Evolutionary conservation across 495 filamentous ascomycete species (phyloP), one percentile per base, ranked within the genome.

Genomic region (Elasticomyces elasticus): DNA sequence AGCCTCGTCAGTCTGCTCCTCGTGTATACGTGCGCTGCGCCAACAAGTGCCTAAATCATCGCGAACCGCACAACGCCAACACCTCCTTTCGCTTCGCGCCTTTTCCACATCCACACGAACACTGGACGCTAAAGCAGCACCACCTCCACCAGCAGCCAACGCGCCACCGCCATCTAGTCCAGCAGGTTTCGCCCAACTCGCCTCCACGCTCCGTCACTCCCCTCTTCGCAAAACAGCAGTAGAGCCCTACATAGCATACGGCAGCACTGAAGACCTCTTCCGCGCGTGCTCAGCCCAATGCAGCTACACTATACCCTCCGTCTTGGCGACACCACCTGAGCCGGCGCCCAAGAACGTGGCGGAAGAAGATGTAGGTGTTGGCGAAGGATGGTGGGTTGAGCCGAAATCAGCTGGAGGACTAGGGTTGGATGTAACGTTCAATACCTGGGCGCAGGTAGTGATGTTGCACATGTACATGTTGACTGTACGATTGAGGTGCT

Each of bases 401-500:
- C 27, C 57, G 2, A 52, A 51, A 46, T 22, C 20, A 2, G 2
- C 23, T 6, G 56, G 48, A 3, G 71, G 61, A 63, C 60, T 89
- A 49, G 79, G 76, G 13, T 79, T 95, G 26, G 68, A 72, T 22
- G 85, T 87, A 1, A 98, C 87, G 0, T 98, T 98, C 71, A 86
- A 79, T 54, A 90, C 86, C 44, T 98, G 92, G 94, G 84, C 94
- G 6, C 92, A 96, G 66, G 80, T 97, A 37, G 90, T 89, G 19
- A 89, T 97, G 73, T 77, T 97, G 13, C 89, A 98, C 72, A 85
- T 97, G 81, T 96, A 94, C 73, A 77, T 95, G 47, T 69, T 96
- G 37, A 84, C 84, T n/a, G 84, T 85, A n/a, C 84, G 91, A 38
- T 72, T 96, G 43, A 86, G 92, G 45, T 76, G 76, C 55, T 77